Evolutionary conservation across 1,284 basidiomycete genomes (phyloP), one percentile per base, ranked within the genome.

Genomic region (Austroboletus niveus): DNA sequence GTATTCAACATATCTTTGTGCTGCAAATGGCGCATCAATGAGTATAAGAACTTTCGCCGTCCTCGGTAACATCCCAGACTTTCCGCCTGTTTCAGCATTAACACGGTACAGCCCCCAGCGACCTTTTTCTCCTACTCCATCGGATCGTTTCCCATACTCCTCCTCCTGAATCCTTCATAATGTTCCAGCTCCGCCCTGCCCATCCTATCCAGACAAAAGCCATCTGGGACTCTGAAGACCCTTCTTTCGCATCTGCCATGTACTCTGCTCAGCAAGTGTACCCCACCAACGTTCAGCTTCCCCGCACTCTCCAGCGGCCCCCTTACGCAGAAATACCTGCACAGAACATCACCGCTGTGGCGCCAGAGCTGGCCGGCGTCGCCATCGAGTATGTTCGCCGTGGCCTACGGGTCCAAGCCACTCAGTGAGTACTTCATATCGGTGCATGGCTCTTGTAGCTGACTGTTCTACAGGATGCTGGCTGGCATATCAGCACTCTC

Each of bases 341-440:
- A 44, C 75, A 79, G 43, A 75, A 78, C 30, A 73, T 86, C 57
- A 55, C 68, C 4, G 75, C 80, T 31, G 75, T 75, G 51, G 76
- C 79, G 4, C 82, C 83, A 53, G 82, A 82, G 52, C 75, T 85
- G 34, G 72, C 68, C 10, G 71, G 72, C 53, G 79, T 84, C 10
- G 81, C 84, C 14, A 67, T 75, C 38, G 82, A 84, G 59, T 85
- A 85, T 60, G 77, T 85, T 53, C 75, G 81, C 47, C 71, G 75
- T 50, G 72, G 76, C 42, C 73, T 85, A 38, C 69, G 73, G 9
- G 64, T 75, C n/a, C 75, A 78, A 51, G 75, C 77, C 32, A 71
- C 73, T 41, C 69, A 77, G 78, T 84, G 63, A 61, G 79, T 74
- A 40, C n/a, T 43, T 38, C 45, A 36, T 47, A 29, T 41, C 47